A percentile compares a stretch with the other conserved stretches of the same genome.
Evolutionary conservation across 73 alveolate species (phyloP).

Genomic region (Stentor roeselii): DNA sequence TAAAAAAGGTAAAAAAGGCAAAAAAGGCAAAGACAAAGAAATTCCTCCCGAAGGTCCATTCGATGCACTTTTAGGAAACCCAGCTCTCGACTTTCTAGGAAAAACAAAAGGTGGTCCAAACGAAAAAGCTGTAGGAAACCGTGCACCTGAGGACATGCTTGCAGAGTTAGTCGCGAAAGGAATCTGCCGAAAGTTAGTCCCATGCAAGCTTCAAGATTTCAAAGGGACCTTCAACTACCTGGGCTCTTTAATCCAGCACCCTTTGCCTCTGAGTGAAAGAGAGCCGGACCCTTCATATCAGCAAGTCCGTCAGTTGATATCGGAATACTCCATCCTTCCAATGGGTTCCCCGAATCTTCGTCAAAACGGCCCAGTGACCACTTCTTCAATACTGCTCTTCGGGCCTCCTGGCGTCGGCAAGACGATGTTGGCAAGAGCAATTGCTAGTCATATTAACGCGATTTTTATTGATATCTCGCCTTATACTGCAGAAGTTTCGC

Average conservation of each 20-base stretch:
- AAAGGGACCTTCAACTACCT: constrained; percentile 73
- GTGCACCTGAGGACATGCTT: constrained; percentile 63
- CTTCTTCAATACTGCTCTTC: constrained; percentile 72
- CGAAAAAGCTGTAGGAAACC: constrained; percentile 55
- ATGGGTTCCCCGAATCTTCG: constrained; percentile 78
- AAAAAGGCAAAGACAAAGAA: constrained; percentile 40
- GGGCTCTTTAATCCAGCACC: constrained; percentile 47
- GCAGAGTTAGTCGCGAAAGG: constrained; percentile 59
- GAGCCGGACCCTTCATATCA: constrained; percentile 84
- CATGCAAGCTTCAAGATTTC: constrained; percentile 53
- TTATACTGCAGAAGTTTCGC: constrained; percentile 36
- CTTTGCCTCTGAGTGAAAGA: constrained; percentile 44
- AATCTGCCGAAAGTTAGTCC: constrained; percentile 63
- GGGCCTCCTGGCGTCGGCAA: constrained; percentile 98
- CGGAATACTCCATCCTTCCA: constrained; percentile 69
- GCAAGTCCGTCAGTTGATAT: constrained; percentile 62
- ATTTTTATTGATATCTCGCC: constrained; percentile 85
- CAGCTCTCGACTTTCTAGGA: constrained; percentile 10
- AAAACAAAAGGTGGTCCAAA: constrained; percentile 40
- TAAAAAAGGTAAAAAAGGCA: constrained; percentile 64
- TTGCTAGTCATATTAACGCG: constrained; percentile 92
- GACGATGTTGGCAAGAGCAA: constrained; percentile 93
- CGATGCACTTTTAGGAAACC: constrained; percentile 18
- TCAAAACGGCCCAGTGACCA: constrained; percentile 59
- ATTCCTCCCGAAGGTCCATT: constrained; percentile 39